phyloP scores from a whole-genome alignment of 805 yeast species.

The Saturnispora besseyi region DNA sequence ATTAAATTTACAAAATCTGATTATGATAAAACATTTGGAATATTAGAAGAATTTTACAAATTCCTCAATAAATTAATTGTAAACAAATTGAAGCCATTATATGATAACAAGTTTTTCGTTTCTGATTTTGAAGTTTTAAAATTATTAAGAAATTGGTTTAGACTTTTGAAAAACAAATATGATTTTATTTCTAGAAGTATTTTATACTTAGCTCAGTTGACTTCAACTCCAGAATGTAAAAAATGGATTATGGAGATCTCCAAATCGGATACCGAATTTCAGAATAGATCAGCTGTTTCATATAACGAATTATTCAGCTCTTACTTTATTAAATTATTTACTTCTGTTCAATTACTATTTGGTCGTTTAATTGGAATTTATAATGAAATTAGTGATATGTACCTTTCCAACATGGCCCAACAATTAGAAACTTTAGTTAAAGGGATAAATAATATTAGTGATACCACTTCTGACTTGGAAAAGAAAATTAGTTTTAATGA shows the following conservation, averaged over 20 bases:
- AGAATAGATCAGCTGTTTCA: constrained; percentile 21
- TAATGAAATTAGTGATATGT: constrained; percentile 13
- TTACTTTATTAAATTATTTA: constrained; percentile 25
- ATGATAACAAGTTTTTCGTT: constrained; percentile 23
- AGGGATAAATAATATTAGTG: constrained; percentile 22
- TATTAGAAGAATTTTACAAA: constrained; percentile 18
- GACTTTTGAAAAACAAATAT: constrained; percentile 20
- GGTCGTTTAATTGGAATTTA: constrained; percentile 20
- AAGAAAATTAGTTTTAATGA: constrained; percentile 25
- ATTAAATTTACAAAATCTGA: constrained; percentile 15
- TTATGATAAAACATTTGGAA: constrained; percentile 24
- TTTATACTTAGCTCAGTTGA: constrained; percentile 23
- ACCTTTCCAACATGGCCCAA: constrained; percentile 11
- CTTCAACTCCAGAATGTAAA: constrained; percentile 20
- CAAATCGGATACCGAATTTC: constrained; percentile 16
- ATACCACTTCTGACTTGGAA: constrained; percentile 25
- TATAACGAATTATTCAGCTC: constrained; percentile 25
- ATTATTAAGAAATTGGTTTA: constrained; percentile 20
- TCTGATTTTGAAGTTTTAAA: constrained; percentile 22
- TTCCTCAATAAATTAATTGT: constrained; percentile 22
- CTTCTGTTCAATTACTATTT: constrained; percentile 23
- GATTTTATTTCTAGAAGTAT: constrained; percentile 23
- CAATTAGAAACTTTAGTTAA: constrained; percentile 16
- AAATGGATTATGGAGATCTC: constrained; percentile 18
- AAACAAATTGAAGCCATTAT: constrained; percentile 21